Percentiles rank a stretch among this genome's conserved stretches.
phyloP scores from a whole-genome alignment of 192 early-diverging fungal species.

The Rhizophagus clarus region DNA sequence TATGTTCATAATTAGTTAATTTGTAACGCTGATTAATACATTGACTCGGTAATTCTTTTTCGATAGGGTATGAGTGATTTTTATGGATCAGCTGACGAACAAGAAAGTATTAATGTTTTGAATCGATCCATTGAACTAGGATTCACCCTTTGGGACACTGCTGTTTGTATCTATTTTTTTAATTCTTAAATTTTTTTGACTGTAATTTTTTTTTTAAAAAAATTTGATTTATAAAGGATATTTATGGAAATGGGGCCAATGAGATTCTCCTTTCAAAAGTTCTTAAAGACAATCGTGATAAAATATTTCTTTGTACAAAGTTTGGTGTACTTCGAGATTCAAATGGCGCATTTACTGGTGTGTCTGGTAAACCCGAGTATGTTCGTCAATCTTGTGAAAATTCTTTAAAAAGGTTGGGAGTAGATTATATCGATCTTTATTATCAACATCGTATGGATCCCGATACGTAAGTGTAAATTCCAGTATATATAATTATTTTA shows the following conservation, averaged over 20 bases:
- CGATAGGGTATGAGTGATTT: slow-evolving; percentile 36
- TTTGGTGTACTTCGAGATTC: slow-evolving; percentile 48
- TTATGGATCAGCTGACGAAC: slow-evolving; percentile 43
- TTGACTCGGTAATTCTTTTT: no score
- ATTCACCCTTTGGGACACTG: slow-evolving; percentile 60
- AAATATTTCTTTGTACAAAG: slow-evolving; percentile 66
- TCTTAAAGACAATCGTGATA: slow-evolving; percentile 48
- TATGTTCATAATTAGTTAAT: not conserved
- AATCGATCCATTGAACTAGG: slow-evolving; percentile 56
- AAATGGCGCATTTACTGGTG: not conserved
- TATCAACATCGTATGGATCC: slow-evolving; percentile 43
- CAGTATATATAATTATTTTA: not conserved
- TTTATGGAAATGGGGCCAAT: slow-evolving; percentile 59
- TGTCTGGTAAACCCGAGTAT: slow-evolving; percentile 52
- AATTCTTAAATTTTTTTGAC: no score
- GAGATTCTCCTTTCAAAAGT: slow-evolving; percentile 55
- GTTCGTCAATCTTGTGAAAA: slow-evolving; percentile 38
- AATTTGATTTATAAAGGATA: slow-evolving; percentile 32
- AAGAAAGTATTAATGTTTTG: slow-evolving; percentile 43
- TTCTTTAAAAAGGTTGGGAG: slow-evolving; percentile 35
- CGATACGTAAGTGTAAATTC: slow-evolving; percentile 28
- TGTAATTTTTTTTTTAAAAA: no score
- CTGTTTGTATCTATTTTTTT: slow-evolving; percentile 6
- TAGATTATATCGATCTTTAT: slow-evolving; percentile 45
- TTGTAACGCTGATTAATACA: not conserved